These are phyloP conservation scores for Penicillium steckii DNA, from an alignment of 495 filamentous ascomycete species.

Conservation along the genomic window DNA sequence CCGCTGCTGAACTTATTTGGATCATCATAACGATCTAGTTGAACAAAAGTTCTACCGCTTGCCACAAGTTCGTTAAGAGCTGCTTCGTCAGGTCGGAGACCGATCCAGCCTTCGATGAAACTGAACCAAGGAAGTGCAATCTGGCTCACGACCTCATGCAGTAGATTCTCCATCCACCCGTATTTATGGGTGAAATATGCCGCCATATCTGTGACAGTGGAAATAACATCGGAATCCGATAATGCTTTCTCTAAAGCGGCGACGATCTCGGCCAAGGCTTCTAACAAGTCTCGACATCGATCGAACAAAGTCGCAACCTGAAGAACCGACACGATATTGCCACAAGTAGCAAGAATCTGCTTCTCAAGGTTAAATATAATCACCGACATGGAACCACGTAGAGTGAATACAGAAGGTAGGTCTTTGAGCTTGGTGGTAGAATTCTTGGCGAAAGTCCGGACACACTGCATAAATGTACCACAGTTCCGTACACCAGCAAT, in stretches of 20 bases:
- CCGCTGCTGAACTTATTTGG: conserved; percentile 54
- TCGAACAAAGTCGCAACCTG: conserved; percentile 68
- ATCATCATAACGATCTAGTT: conserved; percentile 49
- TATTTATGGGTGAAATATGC: conserved; percentile 63
- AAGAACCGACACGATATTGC: conserved; percentile 42
- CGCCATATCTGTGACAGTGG: conserved; percentile 61
- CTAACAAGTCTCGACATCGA: conserved; percentile 61
- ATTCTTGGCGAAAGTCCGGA: conserved; percentile 56
- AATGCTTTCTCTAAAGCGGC: conserved; percentile 47
- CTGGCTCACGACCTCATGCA: conserved; percentile 64
- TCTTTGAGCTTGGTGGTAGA: conserved; percentile 25
- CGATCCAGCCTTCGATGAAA: conserved; percentile 74
- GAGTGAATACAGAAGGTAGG: conserved; percentile 34
- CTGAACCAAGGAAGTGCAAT: conserved; percentile 68
- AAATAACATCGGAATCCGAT: conserved; percentile 69
- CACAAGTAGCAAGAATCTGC: conserved; percentile 27
- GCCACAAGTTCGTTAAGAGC: conserved; percentile 43
- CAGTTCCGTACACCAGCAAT: conserved; percentile 62
- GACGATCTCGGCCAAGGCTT: conserved; percentile 60
- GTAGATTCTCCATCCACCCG: conserved; percentile 57
- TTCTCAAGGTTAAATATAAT: conserved; percentile 40
- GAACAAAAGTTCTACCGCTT: conserved; percentile 56
- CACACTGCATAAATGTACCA: conserved; percentile 62
- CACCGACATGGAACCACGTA: conserved; percentile 34
- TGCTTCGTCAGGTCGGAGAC: conserved; percentile 57